These are phyloP conservation scores for Mrakia frigida DNA, from an alignment of 768 basidiomycete species.

Conservation along the genomic window DNA sequence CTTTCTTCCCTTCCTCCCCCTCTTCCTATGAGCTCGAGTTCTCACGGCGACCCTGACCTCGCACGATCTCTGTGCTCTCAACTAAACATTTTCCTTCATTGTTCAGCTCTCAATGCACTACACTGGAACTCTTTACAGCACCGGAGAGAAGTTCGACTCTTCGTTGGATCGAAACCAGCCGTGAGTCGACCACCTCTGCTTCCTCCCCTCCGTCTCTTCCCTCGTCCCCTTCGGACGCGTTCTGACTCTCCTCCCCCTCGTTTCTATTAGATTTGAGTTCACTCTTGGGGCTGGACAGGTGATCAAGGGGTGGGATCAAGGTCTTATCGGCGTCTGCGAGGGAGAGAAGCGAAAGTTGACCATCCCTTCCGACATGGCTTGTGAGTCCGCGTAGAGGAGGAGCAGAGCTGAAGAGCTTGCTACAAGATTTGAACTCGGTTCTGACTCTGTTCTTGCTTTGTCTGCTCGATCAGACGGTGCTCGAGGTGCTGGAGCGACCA, in stretches of 20 bases:
- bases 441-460: too few relatives aligned
- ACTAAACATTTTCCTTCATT: neutral
- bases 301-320: slow-evolving; percentile 1
- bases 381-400: too few relatives aligned
- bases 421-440: too few relatives aligned
- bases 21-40: neutral
- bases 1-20: neutral
- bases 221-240: too few relatives aligned
- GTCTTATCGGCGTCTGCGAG: slow-evolving; percentile 63
- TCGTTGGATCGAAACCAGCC: slow-evolving; percentile 73
- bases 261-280: slow-evolving; percentile 61
- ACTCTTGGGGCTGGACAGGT: slow-evolving; percentile 49
- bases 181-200: too few relatives aligned
- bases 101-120: slow-evolving; percentile 39
- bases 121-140: slow-evolving; percentile 72
- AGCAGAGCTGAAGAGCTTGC: too few relatives aligned
- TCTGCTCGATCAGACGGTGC: slow-evolving; percentile 42
- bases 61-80: neutral
- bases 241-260: too few relatives aligned
- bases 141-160: slow-evolving; percentile 83
- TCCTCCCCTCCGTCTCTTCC: too few relatives aligned
- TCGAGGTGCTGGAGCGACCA: slow-evolving; percentile 68
- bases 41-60: neutral
- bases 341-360: slow-evolving; percentile 82
- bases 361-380: slow-evolving; percentile 54